These are phyloP conservation scores for Blastocystis sp. DNA, from an alignment of 352 stramenopile species.

Conservation along the genomic window DNA sequence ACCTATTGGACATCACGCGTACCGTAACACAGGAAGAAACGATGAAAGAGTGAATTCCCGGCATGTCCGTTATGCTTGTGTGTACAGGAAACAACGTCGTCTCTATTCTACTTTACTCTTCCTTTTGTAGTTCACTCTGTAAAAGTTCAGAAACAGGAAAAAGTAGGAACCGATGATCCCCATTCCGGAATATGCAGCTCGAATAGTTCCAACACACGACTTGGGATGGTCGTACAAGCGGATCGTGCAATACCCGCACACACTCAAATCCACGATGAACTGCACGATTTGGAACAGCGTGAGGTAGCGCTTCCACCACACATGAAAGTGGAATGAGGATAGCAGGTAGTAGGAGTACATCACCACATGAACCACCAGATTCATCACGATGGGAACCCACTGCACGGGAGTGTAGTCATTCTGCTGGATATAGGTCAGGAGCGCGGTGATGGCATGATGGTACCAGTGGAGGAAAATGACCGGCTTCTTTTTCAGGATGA, in stretches of 20 bases:
- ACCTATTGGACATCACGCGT: too few species aligned
- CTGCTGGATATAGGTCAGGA: conserved; percentile 69
- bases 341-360: conserved; percentile 70
- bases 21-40: neutral
- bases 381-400: conserved; percentile 69
- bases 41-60: neutral
- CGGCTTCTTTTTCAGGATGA: conserved; percentile 71
- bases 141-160: conserved; percentile 64
- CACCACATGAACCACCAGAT: conserved; percentile 66
- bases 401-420: conserved; percentile 69
- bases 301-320: conserved; percentile 69
- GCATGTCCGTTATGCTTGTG: neutral
- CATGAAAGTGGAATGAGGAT: conserved; percentile 49
- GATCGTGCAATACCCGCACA: conserved; percentile 56
- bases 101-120: conserved; percentile 68
- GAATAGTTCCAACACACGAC: conserved; percentile 30
- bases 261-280: conserved; percentile 61
- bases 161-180: conserved; percentile 68
- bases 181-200: conserved; percentile 46
- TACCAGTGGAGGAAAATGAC: conserved; percentile 71
- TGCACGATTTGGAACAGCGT: conserved; percentile 68
- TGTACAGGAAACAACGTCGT: conserved; percentile 16
- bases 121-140: conserved; percentile 32
- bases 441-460: conserved; percentile 66
- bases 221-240: conserved; percentile 1